Evolutionary conservation across 208 protist species (phyloP).

Genomic region (Kentomonas sorsogonicus): DNA sequence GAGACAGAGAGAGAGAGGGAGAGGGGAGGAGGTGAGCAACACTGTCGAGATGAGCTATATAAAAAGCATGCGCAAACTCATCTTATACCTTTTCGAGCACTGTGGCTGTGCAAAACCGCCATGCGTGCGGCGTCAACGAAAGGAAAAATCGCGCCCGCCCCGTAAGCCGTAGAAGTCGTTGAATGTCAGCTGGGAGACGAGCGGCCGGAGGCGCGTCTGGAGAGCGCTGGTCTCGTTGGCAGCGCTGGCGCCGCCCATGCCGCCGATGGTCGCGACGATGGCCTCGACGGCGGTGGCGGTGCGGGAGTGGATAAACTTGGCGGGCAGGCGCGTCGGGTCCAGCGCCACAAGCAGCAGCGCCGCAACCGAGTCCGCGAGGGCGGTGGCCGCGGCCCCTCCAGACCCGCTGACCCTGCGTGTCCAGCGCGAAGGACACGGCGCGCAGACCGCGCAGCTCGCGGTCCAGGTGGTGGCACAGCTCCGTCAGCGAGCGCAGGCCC

Average conservation of each 20-base stretch:
- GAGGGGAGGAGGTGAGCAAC: too few species aligned
- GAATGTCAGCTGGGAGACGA: conserved; percentile 70
- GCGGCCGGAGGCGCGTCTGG: conserved; percentile 41
- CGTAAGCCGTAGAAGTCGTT: conserved; percentile 84
- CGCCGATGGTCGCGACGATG: conserved; percentile 51
- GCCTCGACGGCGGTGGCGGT: conserved; percentile 61
- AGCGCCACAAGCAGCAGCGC: conserved; percentile 45
- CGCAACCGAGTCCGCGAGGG: conserved; percentile 38
- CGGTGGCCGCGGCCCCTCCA: conserved; percentile 16
- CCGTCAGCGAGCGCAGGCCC: conserved; percentile 39
- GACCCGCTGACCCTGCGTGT: too few species aligned
- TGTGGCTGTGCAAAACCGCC: conserved; percentile 2
- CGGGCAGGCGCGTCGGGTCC: conserved; percentile 42
- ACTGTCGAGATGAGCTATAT: too few species aligned
- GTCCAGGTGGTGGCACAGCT: conserved; percentile 62
- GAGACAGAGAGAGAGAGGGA: too few species aligned
- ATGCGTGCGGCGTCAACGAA: too few species aligned
- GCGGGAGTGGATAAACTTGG: conserved; percentile 41
- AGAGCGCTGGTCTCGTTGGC: conserved; percentile 31
- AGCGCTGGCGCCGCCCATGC: too few species aligned
- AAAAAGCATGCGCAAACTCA: not conserved
- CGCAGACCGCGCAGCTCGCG: conserved; percentile 50
- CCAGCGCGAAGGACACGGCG: conserved; percentile 40
- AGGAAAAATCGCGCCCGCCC: conserved; percentile 18
- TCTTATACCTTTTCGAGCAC: not conserved